phyloP scores from a whole-genome alignment of 1,284 basidiomycete genomes.

The Coriolopsis trogii region DNA sequence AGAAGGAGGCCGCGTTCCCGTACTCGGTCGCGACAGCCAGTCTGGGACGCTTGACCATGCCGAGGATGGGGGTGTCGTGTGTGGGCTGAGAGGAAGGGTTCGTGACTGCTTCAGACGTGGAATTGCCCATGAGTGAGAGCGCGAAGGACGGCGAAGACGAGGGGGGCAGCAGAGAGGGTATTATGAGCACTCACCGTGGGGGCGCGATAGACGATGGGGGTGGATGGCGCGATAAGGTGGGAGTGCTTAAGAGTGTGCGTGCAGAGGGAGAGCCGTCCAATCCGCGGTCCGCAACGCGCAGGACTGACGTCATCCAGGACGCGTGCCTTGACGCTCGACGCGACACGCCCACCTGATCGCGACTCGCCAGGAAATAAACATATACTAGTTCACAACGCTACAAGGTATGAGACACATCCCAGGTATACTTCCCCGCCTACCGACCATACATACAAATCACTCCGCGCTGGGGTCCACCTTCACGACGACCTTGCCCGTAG shows the following conservation, averaged over 20 bases:
- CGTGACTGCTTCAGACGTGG: slow-evolving; percentile 2
- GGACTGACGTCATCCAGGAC: slow-evolving; percentile 15
- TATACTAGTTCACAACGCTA: background rate
- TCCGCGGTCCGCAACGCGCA: background rate
- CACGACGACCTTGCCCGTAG: slow-evolving; percentile 66
- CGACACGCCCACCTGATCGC: slow-evolving; percentile 20
- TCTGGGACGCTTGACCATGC: slow-evolving; percentile 49
- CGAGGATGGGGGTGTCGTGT: slow-evolving; percentile 45
- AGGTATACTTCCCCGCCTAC: background rate
- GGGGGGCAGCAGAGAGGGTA: background rate
- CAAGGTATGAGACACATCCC: too few species aligned
- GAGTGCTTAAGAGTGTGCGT: too few species aligned
- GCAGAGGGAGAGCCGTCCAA: background rate
- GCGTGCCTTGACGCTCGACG: background rate
- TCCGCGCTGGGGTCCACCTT: slow-evolving; percentile 21
- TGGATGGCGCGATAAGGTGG: slow-evolving; percentile 9
- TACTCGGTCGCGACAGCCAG: slow-evolving; percentile 51
- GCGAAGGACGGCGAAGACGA: too few species aligned
- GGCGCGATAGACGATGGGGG: background rate
- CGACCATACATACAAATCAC: slow-evolving; percentile 1
- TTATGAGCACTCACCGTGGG: slow-evolving; percentile 5
- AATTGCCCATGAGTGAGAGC: slow-evolving; percentile 12
- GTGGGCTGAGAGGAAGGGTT: slow-evolving; percentile 25
- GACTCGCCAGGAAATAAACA: background rate
- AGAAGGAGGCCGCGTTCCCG: slow-evolving; percentile 58